A percentile compares a stretch with the other conserved stretches of the same genome.
phyloP scores from a whole-genome alignment of 257 asterid genomes.

The Solanum paucissectum region DNA sequence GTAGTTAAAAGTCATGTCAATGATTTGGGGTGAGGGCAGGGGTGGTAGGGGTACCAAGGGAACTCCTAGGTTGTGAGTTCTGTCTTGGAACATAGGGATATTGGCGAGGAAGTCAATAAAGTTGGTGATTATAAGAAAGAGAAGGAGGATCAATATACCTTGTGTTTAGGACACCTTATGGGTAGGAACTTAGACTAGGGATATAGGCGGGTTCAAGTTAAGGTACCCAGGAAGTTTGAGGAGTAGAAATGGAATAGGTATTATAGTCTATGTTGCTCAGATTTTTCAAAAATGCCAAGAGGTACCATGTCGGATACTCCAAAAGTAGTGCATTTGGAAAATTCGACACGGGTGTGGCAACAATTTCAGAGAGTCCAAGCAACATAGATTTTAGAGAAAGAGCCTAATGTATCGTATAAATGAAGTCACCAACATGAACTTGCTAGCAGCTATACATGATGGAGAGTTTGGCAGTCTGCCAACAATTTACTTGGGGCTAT shows the following conservation, averaged over 20 bases:
- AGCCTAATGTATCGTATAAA: too few relatives aligned
- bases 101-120: neutral
- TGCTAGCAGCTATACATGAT: rapidly evolving
- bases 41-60: neutral
- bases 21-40: neutral
- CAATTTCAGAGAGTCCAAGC: neutral
- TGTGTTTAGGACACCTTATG: neutral
- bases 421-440: too few relatives aligned
- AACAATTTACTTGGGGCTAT: too few relatives aligned
- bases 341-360: too few relatives aligned
- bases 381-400: neutral
- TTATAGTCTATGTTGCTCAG: neutral
- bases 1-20: neutral
- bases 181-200: neutral
- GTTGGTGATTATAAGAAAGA: neutral
- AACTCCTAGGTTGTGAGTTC: neutral
- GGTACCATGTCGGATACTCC: too few relatives aligned
- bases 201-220: neutral
- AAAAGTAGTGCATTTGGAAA: too few relatives aligned
- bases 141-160: neutral
- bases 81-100: neutral
- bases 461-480: too few relatives aligned
- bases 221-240: neutral
- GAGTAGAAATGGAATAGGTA: neutral
- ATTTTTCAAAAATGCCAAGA: too few relatives aligned